Evolutionary conservation across 2,329 filamentous ascomycete species (phyloP).

Genomic region (Emergomyces orientalis): DNA sequence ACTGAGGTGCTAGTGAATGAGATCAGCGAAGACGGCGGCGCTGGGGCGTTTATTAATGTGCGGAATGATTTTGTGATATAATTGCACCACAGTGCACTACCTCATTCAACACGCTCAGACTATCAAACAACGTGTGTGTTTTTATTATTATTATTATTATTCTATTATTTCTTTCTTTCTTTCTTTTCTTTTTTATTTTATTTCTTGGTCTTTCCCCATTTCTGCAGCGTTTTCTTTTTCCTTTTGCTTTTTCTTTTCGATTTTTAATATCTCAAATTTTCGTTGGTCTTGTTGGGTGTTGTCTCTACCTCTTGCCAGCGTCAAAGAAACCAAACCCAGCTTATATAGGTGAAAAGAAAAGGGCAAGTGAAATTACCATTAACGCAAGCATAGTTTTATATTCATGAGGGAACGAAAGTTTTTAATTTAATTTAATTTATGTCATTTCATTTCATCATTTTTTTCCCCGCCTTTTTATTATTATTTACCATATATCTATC

Average conservation of each 20-base stretch:
- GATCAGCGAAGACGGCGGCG: conserved; percentile 66
- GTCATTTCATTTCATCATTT: too few relatives aligned
- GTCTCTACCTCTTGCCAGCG: too few relatives aligned
- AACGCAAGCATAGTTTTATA: too few relatives aligned
- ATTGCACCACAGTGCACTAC: conserved; percentile 4
- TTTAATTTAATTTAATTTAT: too few relatives aligned
- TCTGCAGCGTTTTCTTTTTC: neutral
- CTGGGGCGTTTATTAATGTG: conserved; percentile 73
- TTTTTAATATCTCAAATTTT: neutral
- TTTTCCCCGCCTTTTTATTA: too few relatives aligned
- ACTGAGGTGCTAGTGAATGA: conserved; percentile 79
- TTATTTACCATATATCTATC: too few relatives aligned
- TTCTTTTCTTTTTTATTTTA: neutral
- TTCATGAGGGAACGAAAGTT: too few relatives aligned
- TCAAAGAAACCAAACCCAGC: too few relatives aligned
- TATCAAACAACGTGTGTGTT: neutral
- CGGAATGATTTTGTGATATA: conserved; percentile 40
- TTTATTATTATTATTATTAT: neutral
- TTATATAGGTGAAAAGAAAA: too few relatives aligned
- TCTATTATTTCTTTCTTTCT: neutral
- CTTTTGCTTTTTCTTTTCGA: neutral
- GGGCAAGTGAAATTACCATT: too few relatives aligned
- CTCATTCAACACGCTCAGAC: too few relatives aligned
- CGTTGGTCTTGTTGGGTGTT: too few relatives aligned
- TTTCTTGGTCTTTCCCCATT: neutral